phyloP scores from a whole-genome alignment of 1,139 yeast genomes.

The Saccharomycopsis hybrid region DNA sequence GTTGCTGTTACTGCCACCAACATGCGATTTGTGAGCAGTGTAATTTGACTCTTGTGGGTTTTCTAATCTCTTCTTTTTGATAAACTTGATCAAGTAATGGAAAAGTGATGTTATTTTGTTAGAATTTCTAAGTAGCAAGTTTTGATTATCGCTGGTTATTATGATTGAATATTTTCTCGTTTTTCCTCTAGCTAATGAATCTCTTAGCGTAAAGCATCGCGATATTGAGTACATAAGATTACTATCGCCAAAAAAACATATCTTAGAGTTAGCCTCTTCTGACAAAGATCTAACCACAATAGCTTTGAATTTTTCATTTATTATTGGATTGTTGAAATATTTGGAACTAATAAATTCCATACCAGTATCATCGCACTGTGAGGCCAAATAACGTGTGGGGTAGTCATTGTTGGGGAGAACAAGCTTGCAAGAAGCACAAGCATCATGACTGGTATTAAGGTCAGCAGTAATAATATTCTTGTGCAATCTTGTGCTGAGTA shows the following conservation, averaged over 20 bases:
- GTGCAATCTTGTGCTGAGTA: slow-evolving; percentile 11
- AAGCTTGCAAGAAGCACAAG: slow-evolving; percentile 12
- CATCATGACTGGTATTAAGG: not conserved
- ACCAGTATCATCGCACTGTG: not conserved
- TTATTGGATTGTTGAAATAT: slow-evolving; percentile 4
- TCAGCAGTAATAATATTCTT: not conserved
- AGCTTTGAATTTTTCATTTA: slow-evolving; percentile 11
- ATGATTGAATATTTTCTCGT: slow-evolving; percentile 16
- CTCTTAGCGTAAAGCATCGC: slow-evolving; percentile 14
- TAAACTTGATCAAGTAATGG: slow-evolving; percentile 12
- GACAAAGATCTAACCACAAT: slow-evolving; percentile 15
- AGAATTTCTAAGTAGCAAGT: slow-evolving; percentile 8
- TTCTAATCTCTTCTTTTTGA: slow-evolving; percentile 7
- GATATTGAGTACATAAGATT: slow-evolving; percentile 17
- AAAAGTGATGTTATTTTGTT: slow-evolving; percentile 13
- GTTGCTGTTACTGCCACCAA: no score
- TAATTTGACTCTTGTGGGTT: not conserved
- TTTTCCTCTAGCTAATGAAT: slow-evolving; percentile 19
- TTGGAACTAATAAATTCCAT: slow-evolving; percentile 3
- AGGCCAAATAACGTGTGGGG: not conserved
- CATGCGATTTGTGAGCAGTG: not conserved
- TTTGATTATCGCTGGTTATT: slow-evolving; percentile 18
- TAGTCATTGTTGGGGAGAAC: slow-evolving; percentile 7
- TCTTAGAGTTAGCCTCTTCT: slow-evolving; percentile 18
- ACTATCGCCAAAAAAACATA: slow-evolving; percentile 19